Conservation (phyloP, 306 rosid species). For the Citrullus colocynthis region DNA sequence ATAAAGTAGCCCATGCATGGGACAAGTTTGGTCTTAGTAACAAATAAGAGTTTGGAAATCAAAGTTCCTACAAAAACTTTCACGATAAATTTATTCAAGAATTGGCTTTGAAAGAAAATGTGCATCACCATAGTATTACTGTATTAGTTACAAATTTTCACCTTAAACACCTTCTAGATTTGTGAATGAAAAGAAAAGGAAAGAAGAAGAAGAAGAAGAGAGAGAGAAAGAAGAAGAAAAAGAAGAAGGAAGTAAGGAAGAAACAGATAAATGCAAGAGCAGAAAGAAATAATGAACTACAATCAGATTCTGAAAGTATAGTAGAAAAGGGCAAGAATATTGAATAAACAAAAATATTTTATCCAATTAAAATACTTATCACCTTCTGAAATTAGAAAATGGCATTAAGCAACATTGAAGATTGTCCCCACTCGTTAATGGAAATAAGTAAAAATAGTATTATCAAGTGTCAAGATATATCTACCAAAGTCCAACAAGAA, state of each 20-base stretch:
- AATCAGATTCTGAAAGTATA: background rate
- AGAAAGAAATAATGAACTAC: background rate
- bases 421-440: background rate
- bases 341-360: background rate
- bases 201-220: background rate
- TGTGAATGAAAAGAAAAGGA: background rate
- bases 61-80: background rate
- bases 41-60: background rate
- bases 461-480: background rate
- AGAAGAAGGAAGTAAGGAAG: no score
- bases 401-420: background rate
- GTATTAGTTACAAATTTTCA: background rate
- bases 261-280: background rate
- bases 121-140: background rate
- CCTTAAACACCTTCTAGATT: background rate
- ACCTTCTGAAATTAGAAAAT: background rate
- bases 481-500: background rate
- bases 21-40: background rate
- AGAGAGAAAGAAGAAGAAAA: no score
- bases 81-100: background rate
- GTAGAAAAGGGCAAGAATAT: background rate
- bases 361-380: background rate
- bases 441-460: background rate
- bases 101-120: background rate
- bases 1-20: background rate